Conservation (phyloP, 2,329 filamentous ascomycete genomes). For the Xylaria sp. region DNA sequence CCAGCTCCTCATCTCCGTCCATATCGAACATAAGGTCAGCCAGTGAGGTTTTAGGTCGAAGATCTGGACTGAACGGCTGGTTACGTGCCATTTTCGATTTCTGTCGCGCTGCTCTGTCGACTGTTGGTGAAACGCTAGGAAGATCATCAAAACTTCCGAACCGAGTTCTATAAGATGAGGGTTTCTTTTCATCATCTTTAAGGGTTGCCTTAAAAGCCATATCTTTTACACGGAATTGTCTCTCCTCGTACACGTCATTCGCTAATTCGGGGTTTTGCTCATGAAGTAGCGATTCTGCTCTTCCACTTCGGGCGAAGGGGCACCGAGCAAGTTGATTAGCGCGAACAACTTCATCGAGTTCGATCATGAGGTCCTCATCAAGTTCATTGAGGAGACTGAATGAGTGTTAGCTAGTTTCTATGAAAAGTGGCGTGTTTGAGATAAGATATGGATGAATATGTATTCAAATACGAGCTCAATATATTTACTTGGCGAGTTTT, state of each 20-base stretch:
- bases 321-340: slow-evolving; percentile 82
- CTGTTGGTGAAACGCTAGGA: slow-evolving; percentile 53
- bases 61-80: slow-evolving; percentile 70
- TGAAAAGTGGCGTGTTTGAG: neutral
- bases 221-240: slow-evolving; percentile 76
- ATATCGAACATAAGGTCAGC: slow-evolving; percentile 91
- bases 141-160: slow-evolving; percentile 74
- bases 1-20: slow-evolving; percentile 77
- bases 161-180: slow-evolving; percentile 69
- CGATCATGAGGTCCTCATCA: slow-evolving; percentile 81
- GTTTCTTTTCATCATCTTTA: slow-evolving; percentile 71
- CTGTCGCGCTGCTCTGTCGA: slow-evolving; percentile 56
- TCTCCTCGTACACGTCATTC: slow-evolving; percentile 74
- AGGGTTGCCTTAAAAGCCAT: slow-evolving; percentile 74
- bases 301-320: slow-evolving; percentile 80
- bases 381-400: slow-evolving; percentile 77
- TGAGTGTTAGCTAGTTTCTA: slow-evolving; percentile 30
- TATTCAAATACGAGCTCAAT: neutral
- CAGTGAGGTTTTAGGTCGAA: slow-evolving; percentile 74
- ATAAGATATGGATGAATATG: neutral
- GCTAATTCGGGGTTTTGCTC: slow-evolving; percentile 72
- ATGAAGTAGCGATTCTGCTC: slow-evolving; percentile 72
- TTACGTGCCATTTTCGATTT: slow-evolving; percentile 61
- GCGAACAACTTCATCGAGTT: slow-evolving; percentile 82
- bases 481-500: slow-evolving; percentile 46